Base-by-base conservation (phyloP, 495 filamentous ascomycete genomes). In the Cryomyces antarcticus region DNA sequence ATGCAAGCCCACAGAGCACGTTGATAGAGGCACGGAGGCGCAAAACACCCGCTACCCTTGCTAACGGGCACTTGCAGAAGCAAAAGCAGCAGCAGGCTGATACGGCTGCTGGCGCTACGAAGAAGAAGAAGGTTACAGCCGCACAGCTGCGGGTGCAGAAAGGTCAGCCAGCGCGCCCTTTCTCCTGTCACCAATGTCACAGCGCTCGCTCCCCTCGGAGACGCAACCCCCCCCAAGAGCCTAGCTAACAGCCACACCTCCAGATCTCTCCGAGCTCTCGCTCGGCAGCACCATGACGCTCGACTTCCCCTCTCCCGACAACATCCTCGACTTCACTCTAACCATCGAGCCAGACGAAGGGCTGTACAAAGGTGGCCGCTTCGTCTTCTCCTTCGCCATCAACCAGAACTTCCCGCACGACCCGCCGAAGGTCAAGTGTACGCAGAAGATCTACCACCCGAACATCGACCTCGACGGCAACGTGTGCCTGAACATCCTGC, bases 401-500 rank as follows among this genome's bases (percentile, higher is more conserved):
- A 81, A 82, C 56, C 82, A 87, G 52, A 85, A 81, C 64, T 97
- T 93, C 66, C 89, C 89, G 6, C 92, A 96, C 60, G 89, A 96
- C 58, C 87, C 89, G 46, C 89, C 89, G 0, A 96, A 96, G 62
- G 92, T 97, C 52, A 93, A 87, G 57, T 96, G 89, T 62, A 82
- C 78, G 43, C 82, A 97, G 60, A 97, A 94, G 69, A 95, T 96
- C 51, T 97, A 97, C 63, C 89, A 97, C 54, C 89, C 89, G 7
- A 97, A 97, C 60, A 96, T 97, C 59, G 89, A 97, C 57, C 68
- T 93, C 39, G 89, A 97, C 54, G 89, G 89, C 34, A 97, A 97
- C 55, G 85, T 97, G 10, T 97, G 89, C 65, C 60, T 97, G 51
- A 97, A 97, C 57, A 96, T 97, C 46, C 62, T 97, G 53, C 67